These are phyloP conservation scores for Ceratobasidium sp. DNA, from an alignment of 1,284 basidiomycete species.

Conservation along the genomic window DNA sequence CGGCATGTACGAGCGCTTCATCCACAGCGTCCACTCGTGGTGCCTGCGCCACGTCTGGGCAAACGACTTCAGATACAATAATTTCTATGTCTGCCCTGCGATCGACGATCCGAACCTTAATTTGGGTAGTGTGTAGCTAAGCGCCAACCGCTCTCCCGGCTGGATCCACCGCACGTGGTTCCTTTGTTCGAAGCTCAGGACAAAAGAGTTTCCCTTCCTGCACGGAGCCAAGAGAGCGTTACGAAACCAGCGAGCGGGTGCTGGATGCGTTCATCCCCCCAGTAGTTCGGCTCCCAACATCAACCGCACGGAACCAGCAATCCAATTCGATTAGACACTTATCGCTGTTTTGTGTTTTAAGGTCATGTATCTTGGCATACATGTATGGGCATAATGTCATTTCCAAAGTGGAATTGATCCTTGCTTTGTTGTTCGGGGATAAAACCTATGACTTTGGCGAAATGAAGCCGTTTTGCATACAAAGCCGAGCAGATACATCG, in stretches of 20 bases:
- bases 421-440: neutral
- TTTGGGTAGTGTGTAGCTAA: neutral
- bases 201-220: slow-evolving; percentile 7
- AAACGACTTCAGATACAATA: neutral
- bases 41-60: slow-evolving; percentile 27
- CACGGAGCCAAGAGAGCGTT: neutral
- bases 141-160: neutral
- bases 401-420: neutral
- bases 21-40: neutral
- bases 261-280: neutral
- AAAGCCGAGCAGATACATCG: neutral
- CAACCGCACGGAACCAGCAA: neutral
- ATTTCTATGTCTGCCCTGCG: neutral
- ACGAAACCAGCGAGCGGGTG: neutral
- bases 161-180: slow-evolving; percentile 8
- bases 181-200: slow-evolving; percentile 30
- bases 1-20: too few species aligned
- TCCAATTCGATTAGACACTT: neutral
- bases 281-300: neutral
- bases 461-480: neutral
- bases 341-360: too few species aligned
- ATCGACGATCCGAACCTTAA: slow-evolving; percentile 22
- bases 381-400: neutral
- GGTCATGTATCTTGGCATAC: neutral
- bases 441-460: neutral